Evolutionary conservation across 257 asterid genomes (phyloP).

Genomic region (Avicennia marina): DNA sequence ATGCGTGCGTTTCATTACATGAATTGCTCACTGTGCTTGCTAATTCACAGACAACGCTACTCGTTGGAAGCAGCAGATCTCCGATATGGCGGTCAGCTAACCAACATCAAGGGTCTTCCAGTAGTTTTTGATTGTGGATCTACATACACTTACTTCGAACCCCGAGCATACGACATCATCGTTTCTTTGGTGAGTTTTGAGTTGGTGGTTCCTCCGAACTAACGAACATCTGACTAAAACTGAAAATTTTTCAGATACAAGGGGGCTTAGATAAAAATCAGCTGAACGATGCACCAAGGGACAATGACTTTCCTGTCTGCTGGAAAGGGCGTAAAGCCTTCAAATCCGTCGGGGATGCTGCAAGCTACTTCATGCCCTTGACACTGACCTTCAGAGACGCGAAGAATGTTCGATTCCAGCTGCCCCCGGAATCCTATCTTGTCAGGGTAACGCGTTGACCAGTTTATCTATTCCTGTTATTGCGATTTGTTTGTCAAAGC

Average conservation of each 20-base stretch:
- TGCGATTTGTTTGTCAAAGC: too few relatives aligned
- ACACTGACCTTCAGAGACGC: conserved; percentile 42
- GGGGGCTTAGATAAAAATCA: conserved; percentile 28
- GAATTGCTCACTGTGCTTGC: conserved; percentile 8
- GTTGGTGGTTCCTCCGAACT: neutral
- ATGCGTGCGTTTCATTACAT: too few relatives aligned
- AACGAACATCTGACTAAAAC: conserved; percentile 9
- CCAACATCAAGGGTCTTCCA: conserved; percentile 42
- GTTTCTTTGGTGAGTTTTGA: conserved; percentile 37
- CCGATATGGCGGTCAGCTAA: conserved; percentile 37
- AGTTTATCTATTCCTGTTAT: too few relatives aligned
- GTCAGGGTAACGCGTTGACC: too few relatives aligned
- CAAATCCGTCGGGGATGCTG: conserved; percentile 52
- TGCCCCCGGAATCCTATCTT: conserved; percentile 75
- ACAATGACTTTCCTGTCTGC: conserved; percentile 68
- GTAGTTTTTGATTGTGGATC: conserved; percentile 66
- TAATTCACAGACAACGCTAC: conserved; percentile 47
- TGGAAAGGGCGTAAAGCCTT: conserved; percentile 76
- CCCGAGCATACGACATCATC: conserved; percentile 39
- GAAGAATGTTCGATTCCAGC: conserved; percentile 50
- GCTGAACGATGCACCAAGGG: conserved; percentile 47
- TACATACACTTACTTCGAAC: conserved; percentile 57
- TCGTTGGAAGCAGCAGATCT: conserved; percentile 51
- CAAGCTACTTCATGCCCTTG: conserved; percentile 61
- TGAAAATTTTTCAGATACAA: conserved; percentile 43